phyloP scores from a whole-genome alignment of 306 rosid genomes.

The Potentilla sterilis region DNA sequence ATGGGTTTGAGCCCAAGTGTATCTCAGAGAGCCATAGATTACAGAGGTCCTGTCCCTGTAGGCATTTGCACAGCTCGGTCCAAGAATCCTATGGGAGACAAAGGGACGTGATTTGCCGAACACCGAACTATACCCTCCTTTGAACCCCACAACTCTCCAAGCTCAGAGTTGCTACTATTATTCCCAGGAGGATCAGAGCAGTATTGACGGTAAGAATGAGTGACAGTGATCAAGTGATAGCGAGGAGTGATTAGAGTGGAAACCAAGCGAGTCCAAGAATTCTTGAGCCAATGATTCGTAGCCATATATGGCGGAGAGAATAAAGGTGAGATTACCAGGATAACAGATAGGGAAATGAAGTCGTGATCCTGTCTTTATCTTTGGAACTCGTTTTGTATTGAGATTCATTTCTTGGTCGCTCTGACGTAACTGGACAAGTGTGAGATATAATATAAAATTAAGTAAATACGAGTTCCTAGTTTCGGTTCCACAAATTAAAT shows the following conservation, averaged over 20 bases:
- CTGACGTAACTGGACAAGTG: too few species aligned
- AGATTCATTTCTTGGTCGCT: too few species aligned
- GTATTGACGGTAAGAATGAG: not conserved
- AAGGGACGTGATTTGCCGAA: conserved; percentile 61
- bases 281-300: conserved; percentile 36
- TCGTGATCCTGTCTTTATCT: not conserved
- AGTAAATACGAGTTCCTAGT: too few species aligned
- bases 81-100: conserved; percentile 71
- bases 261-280: conserved; percentile 18
- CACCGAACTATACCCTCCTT: conserved; percentile 60
- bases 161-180: conserved; percentile 3
- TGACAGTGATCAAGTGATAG: not conserved
- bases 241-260: conserved; percentile 9
- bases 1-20: conserved; percentile 69
- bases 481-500: too few species aligned
- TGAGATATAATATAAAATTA: too few species aligned
- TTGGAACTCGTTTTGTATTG: too few species aligned
- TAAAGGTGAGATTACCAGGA: not conserved
- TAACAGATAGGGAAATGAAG: not conserved
- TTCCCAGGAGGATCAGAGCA: conserved; percentile 21
- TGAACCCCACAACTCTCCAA: conserved; percentile 55
- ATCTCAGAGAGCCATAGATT: conserved; percentile 47
- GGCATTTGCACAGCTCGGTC: conserved; percentile 69
- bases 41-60: conserved; percentile 57
- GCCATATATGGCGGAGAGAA: not conserved